A percentile compares a stretch with the other conserved stretches of the same genome.
phyloP scores from a whole-genome alignment of 1,139 yeast species.

The Saccharomyces pastorianus region DNA sequence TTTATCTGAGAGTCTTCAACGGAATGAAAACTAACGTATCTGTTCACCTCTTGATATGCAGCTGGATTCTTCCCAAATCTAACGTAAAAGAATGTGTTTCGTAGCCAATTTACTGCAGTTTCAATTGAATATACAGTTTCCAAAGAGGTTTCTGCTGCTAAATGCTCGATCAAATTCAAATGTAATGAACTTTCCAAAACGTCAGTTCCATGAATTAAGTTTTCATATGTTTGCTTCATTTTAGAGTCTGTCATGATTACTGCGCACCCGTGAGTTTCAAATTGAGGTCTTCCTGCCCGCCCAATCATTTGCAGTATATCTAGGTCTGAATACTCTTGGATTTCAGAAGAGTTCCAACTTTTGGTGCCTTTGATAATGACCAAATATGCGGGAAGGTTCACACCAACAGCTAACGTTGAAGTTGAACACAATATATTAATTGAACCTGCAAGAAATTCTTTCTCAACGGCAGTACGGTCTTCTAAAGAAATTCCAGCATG shows the following conservation, averaged over 20 bases:
- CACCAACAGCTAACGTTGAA: slow-evolving; percentile 81
- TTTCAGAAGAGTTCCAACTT: slow-evolving; percentile 32
- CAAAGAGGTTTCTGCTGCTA: slow-evolving; percentile 45
- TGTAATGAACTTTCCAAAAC: slow-evolving; percentile 45
- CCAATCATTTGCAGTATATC: slow-evolving; percentile 49
- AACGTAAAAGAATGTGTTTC: slow-evolving; percentile 45
- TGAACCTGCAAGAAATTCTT: slow-evolving; percentile 37
- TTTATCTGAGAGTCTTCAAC: slow-evolving; percentile 28
- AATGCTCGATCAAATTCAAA: slow-evolving; percentile 37
- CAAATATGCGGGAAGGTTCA: slow-evolving; percentile 87
- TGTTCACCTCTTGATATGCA: slow-evolving; percentile 31
- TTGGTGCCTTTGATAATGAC: slow-evolving; percentile 86
- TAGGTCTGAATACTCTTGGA: slow-evolving; percentile 39
- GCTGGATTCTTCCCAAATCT: slow-evolving; percentile 37
- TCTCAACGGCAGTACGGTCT: slow-evolving; percentile 42
- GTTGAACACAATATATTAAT: slow-evolving; percentile 45
- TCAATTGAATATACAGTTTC: slow-evolving; percentile 35
- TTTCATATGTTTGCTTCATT: slow-evolving; percentile 35
- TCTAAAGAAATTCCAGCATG: slow-evolving; percentile 47
- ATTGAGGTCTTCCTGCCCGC: slow-evolving; percentile 52
- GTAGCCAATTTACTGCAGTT: slow-evolving; percentile 43
- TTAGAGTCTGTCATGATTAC: slow-evolving; percentile 43
- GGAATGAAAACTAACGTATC: slow-evolving; percentile 10
- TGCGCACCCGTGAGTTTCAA: slow-evolving; percentile 46
- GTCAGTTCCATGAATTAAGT: slow-evolving; percentile 39